phyloP scores from a whole-genome alignment of 108 stramenopile genomes.

The Nannochloropsis salina region DNA sequence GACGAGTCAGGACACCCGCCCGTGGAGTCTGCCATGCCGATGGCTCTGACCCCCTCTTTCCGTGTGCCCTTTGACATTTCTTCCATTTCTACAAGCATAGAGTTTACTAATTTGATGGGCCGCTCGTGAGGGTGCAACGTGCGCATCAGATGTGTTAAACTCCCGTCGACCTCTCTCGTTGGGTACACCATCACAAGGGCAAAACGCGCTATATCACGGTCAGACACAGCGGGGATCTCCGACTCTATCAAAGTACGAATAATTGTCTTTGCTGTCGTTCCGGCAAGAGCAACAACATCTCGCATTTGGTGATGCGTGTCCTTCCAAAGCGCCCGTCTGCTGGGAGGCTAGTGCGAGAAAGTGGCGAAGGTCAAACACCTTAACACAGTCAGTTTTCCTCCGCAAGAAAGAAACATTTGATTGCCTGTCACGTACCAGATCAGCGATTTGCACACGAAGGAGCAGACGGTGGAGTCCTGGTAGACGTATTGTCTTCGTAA shows the following conservation, averaged over 20 bases:
- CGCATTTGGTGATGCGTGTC: neutral
- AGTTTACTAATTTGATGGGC: neutral
- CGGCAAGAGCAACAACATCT: neutral
- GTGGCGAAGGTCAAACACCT: neutral
- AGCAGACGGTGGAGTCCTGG: too few relatives aligned
- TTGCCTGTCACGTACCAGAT: too few relatives aligned
- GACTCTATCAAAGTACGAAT: neutral
- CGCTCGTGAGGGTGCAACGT: neutral
- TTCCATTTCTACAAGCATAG: neutral
- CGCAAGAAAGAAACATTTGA: too few relatives aligned
- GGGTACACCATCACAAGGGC: neutral
- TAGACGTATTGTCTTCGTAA: too few relatives aligned
- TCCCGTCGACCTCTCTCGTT: neutral
- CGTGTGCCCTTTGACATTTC: neutral
- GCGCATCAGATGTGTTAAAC: neutral
- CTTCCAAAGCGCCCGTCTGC: neutral
- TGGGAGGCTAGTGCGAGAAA: neutral
- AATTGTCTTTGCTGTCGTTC: neutral
- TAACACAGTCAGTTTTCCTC: too few relatives aligned
- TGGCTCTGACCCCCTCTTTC: neutral
- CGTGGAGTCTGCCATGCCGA: neutral
- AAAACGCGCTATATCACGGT: neutral
- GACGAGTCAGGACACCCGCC: too few relatives aligned
- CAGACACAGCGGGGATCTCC: neutral
- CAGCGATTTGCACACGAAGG: too few relatives aligned